phyloP scores from a whole-genome alignment of 495 filamentous ascomycete genomes.

The Hamigera avellanea region DNA sequence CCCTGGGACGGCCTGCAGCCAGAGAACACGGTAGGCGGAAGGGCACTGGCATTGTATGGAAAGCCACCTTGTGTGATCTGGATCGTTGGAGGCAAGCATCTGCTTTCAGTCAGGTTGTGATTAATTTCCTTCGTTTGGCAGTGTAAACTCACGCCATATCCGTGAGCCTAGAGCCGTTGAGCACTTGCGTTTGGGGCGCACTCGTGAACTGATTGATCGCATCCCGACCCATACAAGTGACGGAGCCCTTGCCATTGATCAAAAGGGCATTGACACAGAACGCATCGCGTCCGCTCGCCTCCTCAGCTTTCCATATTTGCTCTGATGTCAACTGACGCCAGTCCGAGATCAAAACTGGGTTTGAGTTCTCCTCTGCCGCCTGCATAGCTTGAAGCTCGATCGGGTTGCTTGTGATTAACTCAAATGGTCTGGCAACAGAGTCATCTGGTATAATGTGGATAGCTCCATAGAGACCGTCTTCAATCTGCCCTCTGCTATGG shows the following conservation, averaged over 20 bases:
- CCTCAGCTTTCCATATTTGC: conserved; percentile 27
- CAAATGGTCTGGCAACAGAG: conserved; percentile 29
- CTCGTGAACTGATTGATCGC: conserved; percentile 25
- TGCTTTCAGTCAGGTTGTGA: neutral
- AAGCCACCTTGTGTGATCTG: conserved; percentile 8
- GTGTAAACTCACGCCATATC: conserved; percentile 38
- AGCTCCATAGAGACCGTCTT: conserved; percentile 43
- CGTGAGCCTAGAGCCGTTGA: conserved; percentile 26
- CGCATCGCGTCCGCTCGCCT: conserved; percentile 27
- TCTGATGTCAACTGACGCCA: conserved; percentile 40
- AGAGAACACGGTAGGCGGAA: conserved; percentile 14
- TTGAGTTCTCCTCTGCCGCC: conserved; percentile 28
- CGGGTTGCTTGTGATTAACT: conserved; percentile 27
- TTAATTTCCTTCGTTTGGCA: too few species aligned
- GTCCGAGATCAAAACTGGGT: conserved; percentile 41
- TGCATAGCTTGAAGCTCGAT: conserved; percentile 30
- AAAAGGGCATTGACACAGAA: conserved; percentile 38
- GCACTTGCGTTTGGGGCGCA: conserved; percentile 7
- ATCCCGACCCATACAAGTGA: conserved; percentile 28
- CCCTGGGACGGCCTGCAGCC: conserved; percentile 23
- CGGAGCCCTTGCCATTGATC: conserved; percentile 44
- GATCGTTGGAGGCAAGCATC: conserved; percentile 14
- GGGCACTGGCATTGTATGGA: conserved; percentile 11
- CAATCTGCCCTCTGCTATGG: conserved; percentile 38
- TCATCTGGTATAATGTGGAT: conserved; percentile 31